Evolutionary conservation across 441 rosid genomes (phyloP), one percentile per base, ranked within the genome.

Genomic region (Aleurites moluccanus): DNA sequence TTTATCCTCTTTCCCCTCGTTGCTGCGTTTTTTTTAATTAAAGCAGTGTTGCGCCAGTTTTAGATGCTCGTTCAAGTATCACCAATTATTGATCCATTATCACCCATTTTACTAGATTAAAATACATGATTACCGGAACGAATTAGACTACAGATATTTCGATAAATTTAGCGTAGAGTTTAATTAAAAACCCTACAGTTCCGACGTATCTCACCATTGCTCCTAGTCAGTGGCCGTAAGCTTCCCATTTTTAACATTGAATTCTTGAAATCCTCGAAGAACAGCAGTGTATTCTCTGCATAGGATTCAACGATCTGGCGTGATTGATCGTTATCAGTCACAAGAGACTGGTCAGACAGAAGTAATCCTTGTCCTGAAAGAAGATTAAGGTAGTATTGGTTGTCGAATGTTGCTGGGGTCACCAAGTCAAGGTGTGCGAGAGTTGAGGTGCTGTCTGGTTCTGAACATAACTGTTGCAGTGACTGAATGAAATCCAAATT

Each of bases 331-430:
- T 85, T 80, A 3, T 85, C 81, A 6, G 81, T 80, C 3, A 85
- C 83, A 0, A 92, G 89, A 55, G 86, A 82, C 83, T 90, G 97
- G 79, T 92, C 97, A 0, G 96, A 91, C 7, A 88, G 90, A 64
- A 92, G 96, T 83, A 90, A 79, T 21, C 99, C 98, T 60, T 92
- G 86, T 0, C 92, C 92, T 0, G 93, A 90, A 71, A 92, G 77
- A 61, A 94, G 94, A 77, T 94, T 94, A 42, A 89, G 70, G 25
- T 80, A 90, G 85, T 94, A 92, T 73, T 89, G 98, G 72, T 90
- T 94, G 77, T 94, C 97, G 14, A 94, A 94, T 0, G 92, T 91
- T 7, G 88, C 84, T 0, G 97, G 98, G 0, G 93, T 92, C 15
- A 78, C 91, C 45, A 88, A 75, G 85, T 92, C 99, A 0, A 90